These are phyloP conservation scores for Podospora conica DNA, from an alignment of 495 filamentous ascomycete genomes.

Conservation along the genomic window DNA sequence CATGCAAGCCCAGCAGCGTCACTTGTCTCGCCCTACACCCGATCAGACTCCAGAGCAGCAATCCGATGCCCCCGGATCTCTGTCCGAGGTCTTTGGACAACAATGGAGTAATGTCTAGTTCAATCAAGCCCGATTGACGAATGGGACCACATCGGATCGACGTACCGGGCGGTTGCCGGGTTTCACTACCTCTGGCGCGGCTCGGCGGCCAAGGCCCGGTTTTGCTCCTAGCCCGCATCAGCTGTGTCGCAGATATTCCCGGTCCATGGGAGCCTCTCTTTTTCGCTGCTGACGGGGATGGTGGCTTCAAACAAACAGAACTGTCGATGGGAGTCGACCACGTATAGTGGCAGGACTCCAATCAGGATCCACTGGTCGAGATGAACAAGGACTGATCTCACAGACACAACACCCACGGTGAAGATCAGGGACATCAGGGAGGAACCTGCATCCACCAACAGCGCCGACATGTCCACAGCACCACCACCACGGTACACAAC, in stretches of 20 bases:
- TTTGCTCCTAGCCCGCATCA: conserved; percentile 14
- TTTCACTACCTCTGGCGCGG: neutral
- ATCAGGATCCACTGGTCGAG: too few species aligned
- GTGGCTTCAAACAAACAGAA: too few species aligned
- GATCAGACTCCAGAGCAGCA: neutral
- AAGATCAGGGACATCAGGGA: neutral
- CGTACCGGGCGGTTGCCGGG: neutral
- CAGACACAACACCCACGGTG: too few species aligned
- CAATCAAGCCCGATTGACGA: conserved; percentile 1
- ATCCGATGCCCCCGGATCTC: neutral
- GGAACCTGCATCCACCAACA: neutral
- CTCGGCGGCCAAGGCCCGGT: conserved; percentile 4
- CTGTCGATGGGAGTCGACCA: too few species aligned
- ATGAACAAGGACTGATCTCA: too few species aligned
- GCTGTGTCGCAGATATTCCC: conserved; percentile 13
- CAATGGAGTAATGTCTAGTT: neutral
- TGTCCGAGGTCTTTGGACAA: neutral
- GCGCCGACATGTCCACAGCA: too few species aligned
- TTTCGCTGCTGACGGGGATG: too few species aligned
- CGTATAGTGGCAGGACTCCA: too few species aligned
- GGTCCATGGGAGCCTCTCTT: neutral
- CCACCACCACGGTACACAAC: too few species aligned
- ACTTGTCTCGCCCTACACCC: neutral
- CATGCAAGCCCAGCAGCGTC: neutral
- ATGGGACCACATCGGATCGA: neutral